Conservation (phyloP, 805 yeast species). For the Candida andamanensis region DNA sequence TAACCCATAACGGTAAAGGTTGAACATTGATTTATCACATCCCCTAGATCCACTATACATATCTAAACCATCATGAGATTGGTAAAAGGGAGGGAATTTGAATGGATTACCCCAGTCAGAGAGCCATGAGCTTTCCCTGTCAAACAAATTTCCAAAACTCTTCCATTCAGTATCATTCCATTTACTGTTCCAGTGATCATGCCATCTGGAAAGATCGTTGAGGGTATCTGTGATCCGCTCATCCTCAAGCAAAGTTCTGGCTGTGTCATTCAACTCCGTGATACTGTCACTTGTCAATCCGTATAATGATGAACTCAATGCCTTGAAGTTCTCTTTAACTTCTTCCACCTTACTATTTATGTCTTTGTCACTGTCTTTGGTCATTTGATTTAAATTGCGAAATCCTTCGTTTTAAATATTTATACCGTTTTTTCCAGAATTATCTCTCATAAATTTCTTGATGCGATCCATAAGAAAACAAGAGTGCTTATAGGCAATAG, state of each 20-base stretch:
- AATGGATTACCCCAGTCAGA: slow-evolving; percentile 1
- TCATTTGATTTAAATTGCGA: slow-evolving; percentile 1
- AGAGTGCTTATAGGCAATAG: too few relatives aligned
- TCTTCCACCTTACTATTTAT: slow-evolving; percentile 21
- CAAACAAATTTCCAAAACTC: too few relatives aligned
- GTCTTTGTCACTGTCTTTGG: slow-evolving; percentile 19
- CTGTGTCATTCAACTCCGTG: slow-evolving; percentile 17
- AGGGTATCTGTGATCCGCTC: too few relatives aligned
- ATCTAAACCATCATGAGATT: not conserved
- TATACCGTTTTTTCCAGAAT: not conserved
- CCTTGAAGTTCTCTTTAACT: slow-evolving; percentile 19
- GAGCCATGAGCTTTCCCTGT: not conserved
- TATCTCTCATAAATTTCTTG: too few relatives aligned
- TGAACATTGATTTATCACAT: not conserved
- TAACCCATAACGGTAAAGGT: not conserved
- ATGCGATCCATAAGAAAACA: too few relatives aligned
- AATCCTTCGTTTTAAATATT: not conserved
- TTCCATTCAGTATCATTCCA: not conserved
- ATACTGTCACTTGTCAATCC: slow-evolving; percentile 19
- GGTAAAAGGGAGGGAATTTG: not conserved
- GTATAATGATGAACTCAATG: slow-evolving; percentile 21
- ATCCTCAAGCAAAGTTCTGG: slow-evolving; percentile 10
- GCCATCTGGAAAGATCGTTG: too few relatives aligned
- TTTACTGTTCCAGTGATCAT: not conserved
- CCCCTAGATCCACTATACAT: not conserved